Conservation (phyloP, 139 green algal species). For the Asterochloris erici region DNA sequence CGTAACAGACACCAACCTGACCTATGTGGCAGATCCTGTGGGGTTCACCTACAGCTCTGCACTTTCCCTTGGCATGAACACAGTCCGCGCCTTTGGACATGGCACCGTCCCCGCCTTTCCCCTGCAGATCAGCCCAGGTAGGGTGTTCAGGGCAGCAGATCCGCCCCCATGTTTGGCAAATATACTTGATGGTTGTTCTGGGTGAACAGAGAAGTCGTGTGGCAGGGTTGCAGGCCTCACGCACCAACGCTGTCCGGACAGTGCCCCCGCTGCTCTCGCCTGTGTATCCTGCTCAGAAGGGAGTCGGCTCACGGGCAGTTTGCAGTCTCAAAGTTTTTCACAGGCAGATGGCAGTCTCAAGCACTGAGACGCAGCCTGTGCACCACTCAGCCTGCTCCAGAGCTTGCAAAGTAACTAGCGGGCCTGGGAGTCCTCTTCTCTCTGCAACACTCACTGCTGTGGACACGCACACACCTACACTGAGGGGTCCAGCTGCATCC, state of each 20-base stretch:
- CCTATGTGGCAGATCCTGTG: not conserved
- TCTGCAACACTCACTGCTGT: not conserved
- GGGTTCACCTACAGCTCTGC: not conserved
- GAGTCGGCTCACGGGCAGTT: no score
- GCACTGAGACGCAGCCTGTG: not conserved
- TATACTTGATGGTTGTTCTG: not conserved
- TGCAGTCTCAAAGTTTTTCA: no score
- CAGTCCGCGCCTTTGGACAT: slow-evolving; percentile 3
- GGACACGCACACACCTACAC: not conserved
- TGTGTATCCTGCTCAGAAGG: no score
- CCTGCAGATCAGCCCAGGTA: not conserved
- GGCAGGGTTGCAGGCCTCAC: not conserved
- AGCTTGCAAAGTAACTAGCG: not conserved
- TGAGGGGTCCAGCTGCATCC: not conserved
- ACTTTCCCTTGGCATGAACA: not conserved
- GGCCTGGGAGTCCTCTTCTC: not conserved
- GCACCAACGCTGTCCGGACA: not conserved
- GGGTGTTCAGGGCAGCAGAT: not conserved
- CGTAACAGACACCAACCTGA: not conserved
- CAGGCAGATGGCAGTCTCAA: not conserved
- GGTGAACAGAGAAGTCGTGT: not conserved
- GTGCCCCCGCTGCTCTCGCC: not conserved
- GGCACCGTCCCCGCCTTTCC: not conserved
- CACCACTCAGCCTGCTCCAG: not conserved
- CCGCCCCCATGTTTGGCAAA: not conserved